phyloP scores from a whole-genome alignment of 352 stramenopile species.

The Globisporangium nodosum region DNA sequence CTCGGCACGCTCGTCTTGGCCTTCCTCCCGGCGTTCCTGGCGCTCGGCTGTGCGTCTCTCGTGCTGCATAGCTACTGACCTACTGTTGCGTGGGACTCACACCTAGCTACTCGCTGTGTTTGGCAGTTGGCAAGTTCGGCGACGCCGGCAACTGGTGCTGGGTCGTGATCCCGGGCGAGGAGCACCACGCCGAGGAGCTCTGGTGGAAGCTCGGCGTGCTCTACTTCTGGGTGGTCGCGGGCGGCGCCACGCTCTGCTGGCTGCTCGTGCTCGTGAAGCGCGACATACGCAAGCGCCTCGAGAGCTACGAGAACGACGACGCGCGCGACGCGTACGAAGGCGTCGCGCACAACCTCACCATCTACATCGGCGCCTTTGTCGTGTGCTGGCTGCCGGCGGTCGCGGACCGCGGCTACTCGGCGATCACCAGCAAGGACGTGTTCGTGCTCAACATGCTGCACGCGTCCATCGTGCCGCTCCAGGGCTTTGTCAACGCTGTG shows the following conservation, averaged over 20 bases:
- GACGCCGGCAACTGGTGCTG: conserved; percentile 77
- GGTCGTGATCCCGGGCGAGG: conserved; percentile 45
- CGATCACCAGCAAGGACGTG: conserved; percentile 45
- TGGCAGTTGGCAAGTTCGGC: conserved; percentile 50
- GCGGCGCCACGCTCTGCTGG: conserved; percentile 42
- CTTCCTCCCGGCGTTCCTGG: conserved; percentile 48
- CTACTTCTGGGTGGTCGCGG: conserved; percentile 73
- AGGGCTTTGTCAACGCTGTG: conserved; percentile 81
- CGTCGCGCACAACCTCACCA: conserved; percentile 77
- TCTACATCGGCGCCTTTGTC: conserved; percentile 79
- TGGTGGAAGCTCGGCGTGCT: conserved; percentile 71
- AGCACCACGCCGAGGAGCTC: conserved; percentile 32
- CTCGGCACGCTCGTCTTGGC: conserved; percentile 51
- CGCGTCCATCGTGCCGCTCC: conserved; percentile 70
- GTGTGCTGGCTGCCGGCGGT: conserved; percentile 76
- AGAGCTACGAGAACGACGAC: conserved; percentile 71
- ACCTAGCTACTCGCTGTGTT: neutral
- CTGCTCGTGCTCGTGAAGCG: conserved; percentile 75
- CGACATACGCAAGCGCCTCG: conserved; percentile 68
- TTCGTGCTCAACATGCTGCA: conserved; percentile 68
- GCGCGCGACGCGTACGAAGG: conserved; percentile 70
- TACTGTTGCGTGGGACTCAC: neutral
- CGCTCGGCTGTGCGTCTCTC: conserved; percentile 26
- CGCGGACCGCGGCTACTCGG: conserved; percentile 53
- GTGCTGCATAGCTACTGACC: neutral